Evolutionary conservation across 2,329 filamentous ascomycete genomes (phyloP), one percentile per base, ranked within the genome.

Genomic region (Sporothrix mexicana): DNA sequence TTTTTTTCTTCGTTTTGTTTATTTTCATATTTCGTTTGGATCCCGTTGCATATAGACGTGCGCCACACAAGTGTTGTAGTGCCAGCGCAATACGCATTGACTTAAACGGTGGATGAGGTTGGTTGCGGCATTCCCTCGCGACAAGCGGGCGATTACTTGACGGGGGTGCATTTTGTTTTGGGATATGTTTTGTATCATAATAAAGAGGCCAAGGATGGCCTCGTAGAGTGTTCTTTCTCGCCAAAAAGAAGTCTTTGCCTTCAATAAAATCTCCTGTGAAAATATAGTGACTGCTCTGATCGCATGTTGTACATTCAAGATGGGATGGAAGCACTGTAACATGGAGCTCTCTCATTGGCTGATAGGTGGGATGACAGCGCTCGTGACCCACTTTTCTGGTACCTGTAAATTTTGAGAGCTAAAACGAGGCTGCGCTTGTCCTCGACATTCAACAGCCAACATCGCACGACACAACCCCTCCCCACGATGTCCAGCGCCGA

Each of bases 401-500:
- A 15, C 62, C 45, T 13, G 6, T 67, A 51, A 30, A 30, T 51
- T 67, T 49, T 45, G 23, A n/a, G 41, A 47, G 61, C 61, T 66
- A 49, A 13, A 17, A 55, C 66, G 25, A 68, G 66, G 25, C 47
- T 41, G 15, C 4, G 10, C 10, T 4, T 13, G 12, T 23, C 23
- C 13, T 51, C 51, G 51, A 53, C 51, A 51, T 7, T 7, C 12
- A 1, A 9, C n/a, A 53, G 9, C 15, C n/a, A 53, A 20, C 51
- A 9, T 55, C 51, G 13, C 20, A 17, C 51, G 5, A 25, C 51
- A 55, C n/a, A n/a, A n/a, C 20, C n/a, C 49, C 49, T 20, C n/a
- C 49, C 49, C 17, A 69, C 51, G 25, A 81, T 81, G 81, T 76
- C 81, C 25, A 78, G 79, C 9, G 74, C 78, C 15, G 82, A 89